phyloP scores from a whole-genome alignment of 1,284 basidiomycete species.

The Agroathelia rolfsii region DNA sequence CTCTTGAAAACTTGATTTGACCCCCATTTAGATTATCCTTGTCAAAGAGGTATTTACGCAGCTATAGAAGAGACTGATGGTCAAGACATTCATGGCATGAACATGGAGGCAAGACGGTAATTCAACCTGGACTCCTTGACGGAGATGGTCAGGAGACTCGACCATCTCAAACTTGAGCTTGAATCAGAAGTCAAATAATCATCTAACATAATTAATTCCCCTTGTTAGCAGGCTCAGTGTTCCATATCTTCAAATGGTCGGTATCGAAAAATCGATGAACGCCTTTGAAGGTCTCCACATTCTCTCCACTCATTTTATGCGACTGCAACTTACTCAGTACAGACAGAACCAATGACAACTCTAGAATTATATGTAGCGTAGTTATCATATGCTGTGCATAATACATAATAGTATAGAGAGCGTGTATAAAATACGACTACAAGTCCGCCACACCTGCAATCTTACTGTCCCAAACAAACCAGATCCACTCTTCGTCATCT shows the following conservation, averaged over 20 bases:
- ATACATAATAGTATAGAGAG: not conserved
- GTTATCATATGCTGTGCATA: not conserved
- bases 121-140: too few relatives aligned
- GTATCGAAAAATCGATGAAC: conserved; percentile 16
- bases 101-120: too few relatives aligned
- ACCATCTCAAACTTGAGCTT: too few relatives aligned
- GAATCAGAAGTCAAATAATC: too few relatives aligned
- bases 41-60: too few relatives aligned
- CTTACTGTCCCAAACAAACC: conserved; percentile 75
- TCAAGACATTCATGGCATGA: too few relatives aligned
- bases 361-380: conserved; percentile 19
- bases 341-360: conserved; percentile 17
- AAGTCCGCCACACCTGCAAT: conserved; percentile 61
- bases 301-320: conserved; percentile 17
- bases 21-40: too few relatives aligned
- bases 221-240: too few relatives aligned
- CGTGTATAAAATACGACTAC: conserved; percentile 29
- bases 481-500: conserved; percentile 69
- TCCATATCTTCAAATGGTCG: not conserved
- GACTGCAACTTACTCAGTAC: conserved; percentile 12
- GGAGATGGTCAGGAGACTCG: too few relatives aligned
- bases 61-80: too few relatives aligned
- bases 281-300: conserved; percentile 8
- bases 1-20: too few relatives aligned
- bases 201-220: too few relatives aligned